Evolutionary conservation across 768 basidiomycete genomes (phyloP), one percentile per base, ranked within the genome.

Genomic region (Calocybe indica): DNA sequence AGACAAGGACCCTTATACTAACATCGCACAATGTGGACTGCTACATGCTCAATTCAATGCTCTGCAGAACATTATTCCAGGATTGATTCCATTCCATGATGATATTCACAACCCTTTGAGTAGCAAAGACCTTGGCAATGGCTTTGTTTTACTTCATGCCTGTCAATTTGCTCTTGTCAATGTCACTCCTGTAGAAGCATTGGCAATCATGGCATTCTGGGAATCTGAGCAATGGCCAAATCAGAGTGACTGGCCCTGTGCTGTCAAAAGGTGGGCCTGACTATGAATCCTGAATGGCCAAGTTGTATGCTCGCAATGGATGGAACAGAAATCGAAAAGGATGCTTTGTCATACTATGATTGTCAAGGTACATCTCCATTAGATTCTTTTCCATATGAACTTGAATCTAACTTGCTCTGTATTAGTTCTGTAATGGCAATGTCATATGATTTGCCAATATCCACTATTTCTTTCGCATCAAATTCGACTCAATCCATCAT

Each of bases 1-100:
- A 35, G 58, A 45, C 7, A n/a, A 13, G 35, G 34, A 37, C 22
- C 51, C 56, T 2, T 63, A 48, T 35, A 50, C 52, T 1, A 66
- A 66, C 41, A 52, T 68, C 5, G 32, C 63, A 12, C 48, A 63
- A 37, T 47, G 52, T 31, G 65, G 52, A 2, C 11, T 65, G 3
- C 43, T 52, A 0, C 48, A 50, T 5, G 50, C 40, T 7, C 58
- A 61, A 39, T 45, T 50, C 1, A 59, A 53, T 48, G 50, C 54
- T 0, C 48, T 59, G 31, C 29, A 35, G 13, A 40, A 45, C 4
- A 14, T 55, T 13, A 45, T 57, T 13, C 59, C 63, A 0, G 47
- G 47, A 10, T 43, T 60, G 11, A 45, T 47, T n/a, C 40, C 44
- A 5, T n/a, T 35, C 13, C 8, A 39, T 28, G 29, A 22, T 15